A percentile compares a stretch with the other conserved stretches of the same genome.
phyloP scores from a whole-genome alignment of 345 rosid species.

The Linum tenue region DNA sequence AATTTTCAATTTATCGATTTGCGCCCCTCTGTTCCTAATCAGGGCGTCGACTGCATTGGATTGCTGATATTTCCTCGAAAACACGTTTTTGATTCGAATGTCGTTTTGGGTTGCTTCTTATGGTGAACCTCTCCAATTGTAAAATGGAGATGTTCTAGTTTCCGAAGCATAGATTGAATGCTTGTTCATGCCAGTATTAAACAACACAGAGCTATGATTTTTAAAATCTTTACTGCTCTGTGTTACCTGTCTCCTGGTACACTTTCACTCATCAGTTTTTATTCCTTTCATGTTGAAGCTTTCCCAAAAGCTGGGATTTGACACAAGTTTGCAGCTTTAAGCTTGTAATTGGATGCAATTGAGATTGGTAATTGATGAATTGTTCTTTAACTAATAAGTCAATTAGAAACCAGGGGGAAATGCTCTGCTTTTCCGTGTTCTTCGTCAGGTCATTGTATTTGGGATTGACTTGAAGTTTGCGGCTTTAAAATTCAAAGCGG shows the following conservation, averaged over 20 bases:
- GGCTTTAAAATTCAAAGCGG: too few species aligned
- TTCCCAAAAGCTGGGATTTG: too few species aligned
- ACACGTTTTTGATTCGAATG: background rate
- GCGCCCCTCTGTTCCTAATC: background rate
- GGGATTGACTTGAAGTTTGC: too few species aligned
- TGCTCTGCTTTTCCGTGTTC: too few species aligned
- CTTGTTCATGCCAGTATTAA: background rate
- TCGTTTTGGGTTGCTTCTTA: background rate
- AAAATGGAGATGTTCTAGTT: background rate
- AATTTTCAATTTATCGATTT: background rate
- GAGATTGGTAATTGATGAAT: too few species aligned
- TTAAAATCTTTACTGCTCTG: background rate
- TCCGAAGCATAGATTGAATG: conserved; percentile 5
- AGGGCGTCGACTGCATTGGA: background rate
- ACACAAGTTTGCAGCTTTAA: too few species aligned
- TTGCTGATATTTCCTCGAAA: background rate
- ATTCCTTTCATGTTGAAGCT: too few species aligned
- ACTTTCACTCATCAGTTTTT: background rate
- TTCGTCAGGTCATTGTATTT: too few species aligned
- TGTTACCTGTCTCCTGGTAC: conserved; percentile 6
- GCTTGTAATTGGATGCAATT: too few species aligned
- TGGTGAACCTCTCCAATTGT: conserved; percentile 1
- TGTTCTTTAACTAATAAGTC: too few species aligned
- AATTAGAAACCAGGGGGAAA: too few species aligned
- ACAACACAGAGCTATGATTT: background rate